Percentiles rank a stretch among this genome's conserved stretches.
These are phyloP conservation scores for Aplosporella prunicola DNA, from an alignment of 2,329 filamentous ascomycete genomes.

Conservation along the genomic window DNA sequence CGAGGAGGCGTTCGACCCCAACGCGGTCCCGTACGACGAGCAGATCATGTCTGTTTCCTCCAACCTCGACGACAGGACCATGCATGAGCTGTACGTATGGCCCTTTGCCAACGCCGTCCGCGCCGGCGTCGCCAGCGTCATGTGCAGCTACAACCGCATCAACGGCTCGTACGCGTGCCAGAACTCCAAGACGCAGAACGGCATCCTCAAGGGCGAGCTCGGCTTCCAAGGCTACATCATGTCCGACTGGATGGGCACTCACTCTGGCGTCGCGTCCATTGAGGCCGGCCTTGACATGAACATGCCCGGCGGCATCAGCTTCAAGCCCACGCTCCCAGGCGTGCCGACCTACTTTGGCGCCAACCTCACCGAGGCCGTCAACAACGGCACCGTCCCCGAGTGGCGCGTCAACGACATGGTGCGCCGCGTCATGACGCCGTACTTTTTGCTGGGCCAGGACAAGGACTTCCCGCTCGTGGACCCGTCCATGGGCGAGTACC, in stretches of 20 bases:
- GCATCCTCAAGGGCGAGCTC: conserved; percentile 41
- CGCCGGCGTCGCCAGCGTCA: conserved; percentile 49
- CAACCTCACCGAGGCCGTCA: conserved; percentile 30
- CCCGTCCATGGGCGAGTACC: conserved; percentile 9
- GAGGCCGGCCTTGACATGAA: conserved; percentile 20
- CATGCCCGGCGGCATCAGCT: conserved; percentile 11
- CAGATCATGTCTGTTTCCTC: conserved; percentile 32
- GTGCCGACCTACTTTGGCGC: conserved; percentile 7
- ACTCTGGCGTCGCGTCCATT: conserved; percentile 19
- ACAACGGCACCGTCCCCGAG: conserved; percentile 33
- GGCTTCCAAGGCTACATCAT: conserved; percentile 24
- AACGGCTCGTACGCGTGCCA: conserved; percentile 34
- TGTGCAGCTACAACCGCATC: conserved; percentile 37
- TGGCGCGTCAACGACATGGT: conserved; percentile 39
- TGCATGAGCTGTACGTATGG: conserved; percentile 71
- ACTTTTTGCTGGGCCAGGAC: conserved; percentile 36
- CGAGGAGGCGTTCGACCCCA: conserved; percentile 42
- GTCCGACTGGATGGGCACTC: conserved; percentile 19
- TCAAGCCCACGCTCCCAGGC: conserved; percentile 44
- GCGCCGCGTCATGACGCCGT: conserved; percentile 37
- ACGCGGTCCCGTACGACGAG: conserved; percentile 21
- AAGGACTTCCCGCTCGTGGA: conserved; percentile 32
- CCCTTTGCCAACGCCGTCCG: conserved; percentile 65
- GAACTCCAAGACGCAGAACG: conserved; percentile 37
- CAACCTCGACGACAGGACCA: conserved; percentile 61